Evolutionary conservation across 768 basidiomycete species (phyloP).

Genomic region (button mushroom (Agaricus bisporus)): DNA sequence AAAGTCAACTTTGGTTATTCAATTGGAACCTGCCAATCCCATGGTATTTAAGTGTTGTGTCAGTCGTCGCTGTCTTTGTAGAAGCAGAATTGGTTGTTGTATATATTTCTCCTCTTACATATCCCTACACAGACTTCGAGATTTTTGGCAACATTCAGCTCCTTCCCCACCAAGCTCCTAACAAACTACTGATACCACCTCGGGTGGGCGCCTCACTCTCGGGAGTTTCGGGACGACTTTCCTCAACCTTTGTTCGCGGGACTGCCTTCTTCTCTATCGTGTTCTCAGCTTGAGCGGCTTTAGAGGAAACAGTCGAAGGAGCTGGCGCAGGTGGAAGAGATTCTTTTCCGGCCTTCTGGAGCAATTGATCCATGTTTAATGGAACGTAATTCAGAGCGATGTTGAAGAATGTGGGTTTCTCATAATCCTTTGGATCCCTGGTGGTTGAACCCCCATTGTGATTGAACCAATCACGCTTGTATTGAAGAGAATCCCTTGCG

Average conservation of each 20-base stretch:
- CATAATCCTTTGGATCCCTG: conserved; percentile 41
- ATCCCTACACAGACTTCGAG: too few relatives aligned
- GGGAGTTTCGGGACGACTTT: conserved; percentile 42
- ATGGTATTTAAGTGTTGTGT: too few relatives aligned
- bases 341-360: conserved; percentile 64
- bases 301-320: conserved; percentile 15
- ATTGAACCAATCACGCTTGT: conserved; percentile 76
- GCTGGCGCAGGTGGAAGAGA: conserved; percentile 13
- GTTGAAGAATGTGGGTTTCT: conserved; percentile 91
- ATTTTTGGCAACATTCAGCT: conserved; percentile 19
- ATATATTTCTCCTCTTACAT: background rate
- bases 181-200: conserved; percentile 57
- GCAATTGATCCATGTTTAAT: conserved; percentile 74
- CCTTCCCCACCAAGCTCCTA: conserved; percentile 83
- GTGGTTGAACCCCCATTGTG: conserved; percentile 61
- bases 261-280: conserved; percentile 40
- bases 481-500: conserved; percentile 35
- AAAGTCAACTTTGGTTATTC: background rate
- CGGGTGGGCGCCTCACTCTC: conserved; percentile 37
- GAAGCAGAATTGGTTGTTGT: background rate
- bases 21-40: too few relatives aligned
- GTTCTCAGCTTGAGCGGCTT: conserved; percentile 18
- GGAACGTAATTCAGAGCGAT: conserved; percentile 91
- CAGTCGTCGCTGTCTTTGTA: too few relatives aligned
- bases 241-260: conserved; percentile 53